These are phyloP conservation scores for Gillenia trifoliata DNA, from an alignment of 306 rosid species.

Conservation along the genomic window DNA sequence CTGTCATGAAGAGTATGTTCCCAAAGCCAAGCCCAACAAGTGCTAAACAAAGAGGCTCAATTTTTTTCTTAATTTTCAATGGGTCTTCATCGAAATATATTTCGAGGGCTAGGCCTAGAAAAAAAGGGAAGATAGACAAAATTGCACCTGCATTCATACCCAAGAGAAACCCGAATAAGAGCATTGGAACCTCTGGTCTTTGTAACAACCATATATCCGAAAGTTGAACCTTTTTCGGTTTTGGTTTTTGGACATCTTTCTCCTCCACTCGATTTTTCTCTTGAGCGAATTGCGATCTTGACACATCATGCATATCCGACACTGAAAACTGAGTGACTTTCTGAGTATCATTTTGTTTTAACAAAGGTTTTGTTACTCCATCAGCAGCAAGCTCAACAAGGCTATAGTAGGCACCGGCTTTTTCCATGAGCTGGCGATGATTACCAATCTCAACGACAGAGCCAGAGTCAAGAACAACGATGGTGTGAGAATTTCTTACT, in stretches of 20 bases:
- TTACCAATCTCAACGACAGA: conserved; percentile 65
- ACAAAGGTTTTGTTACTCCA: conserved; percentile 33
- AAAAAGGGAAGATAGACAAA: conserved; percentile 66
- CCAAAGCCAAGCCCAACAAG: conserved; percentile 81
- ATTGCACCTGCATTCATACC: conserved; percentile 78
- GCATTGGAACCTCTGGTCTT: conserved; percentile 53
- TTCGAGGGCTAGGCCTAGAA: conserved; percentile 60
- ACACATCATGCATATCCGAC: conserved; percentile 34
- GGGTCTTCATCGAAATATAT: conserved; percentile 41
- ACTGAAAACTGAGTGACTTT: conserved; percentile 27
- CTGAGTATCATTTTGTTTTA: conserved; percentile 17
- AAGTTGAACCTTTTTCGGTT: conserved; percentile 31
- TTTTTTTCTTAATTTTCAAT: conserved; percentile 35
- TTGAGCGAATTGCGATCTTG: conserved; percentile 23
- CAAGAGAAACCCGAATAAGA: conserved; percentile 56
- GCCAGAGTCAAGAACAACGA: conserved; percentile 77
- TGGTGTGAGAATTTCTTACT: conserved; percentile 57
- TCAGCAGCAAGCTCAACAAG: conserved; percentile 78
- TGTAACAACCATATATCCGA: conserved; percentile 66
- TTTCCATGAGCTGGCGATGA: conserved; percentile 70
- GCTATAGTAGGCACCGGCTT: conserved; percentile 59
- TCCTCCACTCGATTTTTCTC: conserved; percentile 30
- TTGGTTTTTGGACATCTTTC: conserved; percentile 32
- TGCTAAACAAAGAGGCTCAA: conserved; percentile 53
- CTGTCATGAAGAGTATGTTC: conserved; percentile 72